Evolutionary conservation across 2,329 filamentous ascomycete genomes (phyloP).

Genomic region (Chaetomium globosum): DNA sequence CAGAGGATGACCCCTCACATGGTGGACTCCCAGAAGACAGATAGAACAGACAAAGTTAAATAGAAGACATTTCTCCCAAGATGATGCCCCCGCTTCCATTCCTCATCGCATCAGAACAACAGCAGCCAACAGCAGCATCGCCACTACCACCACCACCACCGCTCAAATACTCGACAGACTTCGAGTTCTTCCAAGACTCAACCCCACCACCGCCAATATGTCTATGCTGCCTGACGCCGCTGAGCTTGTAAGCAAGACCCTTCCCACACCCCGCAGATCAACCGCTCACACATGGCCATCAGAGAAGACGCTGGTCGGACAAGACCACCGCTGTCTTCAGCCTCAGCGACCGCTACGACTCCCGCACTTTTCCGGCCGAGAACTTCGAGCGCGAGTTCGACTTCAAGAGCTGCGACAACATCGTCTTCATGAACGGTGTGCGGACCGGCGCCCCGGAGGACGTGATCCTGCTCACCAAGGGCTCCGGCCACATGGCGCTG

Average conservation of each 20-base stretch:
- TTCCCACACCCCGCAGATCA: background rate
- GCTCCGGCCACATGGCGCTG: constrained; percentile 32
- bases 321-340: constrained; percentile 28
- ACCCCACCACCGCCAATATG: constrained; percentile 5
- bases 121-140: background rate
- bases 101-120: constrained; percentile 8
- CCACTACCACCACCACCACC: background rate
- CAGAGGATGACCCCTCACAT: background rate
- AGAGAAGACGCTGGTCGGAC: constrained; percentile 31
- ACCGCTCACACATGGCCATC: constrained; percentile 14
- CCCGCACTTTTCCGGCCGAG: constrained; percentile 20
- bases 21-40: background rate
- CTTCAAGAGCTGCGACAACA: constrained; percentile 30
- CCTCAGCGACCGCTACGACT: constrained; percentile 11
- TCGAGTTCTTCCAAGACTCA: background rate
- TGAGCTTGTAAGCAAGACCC: constrained; percentile 26
- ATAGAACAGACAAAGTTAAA: background rate
- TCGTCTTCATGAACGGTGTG: constrained; percentile 30
- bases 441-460: constrained; percentile 20
- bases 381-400: constrained; percentile 32
- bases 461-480: constrained; percentile 25
- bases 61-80: background rate
- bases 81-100: background rate
- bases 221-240: constrained; percentile 18
- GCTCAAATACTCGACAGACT: background rate